phyloP scores from a whole-genome alignment of 179 eudicot genomes.

The Drosera spatulata region DNA sequence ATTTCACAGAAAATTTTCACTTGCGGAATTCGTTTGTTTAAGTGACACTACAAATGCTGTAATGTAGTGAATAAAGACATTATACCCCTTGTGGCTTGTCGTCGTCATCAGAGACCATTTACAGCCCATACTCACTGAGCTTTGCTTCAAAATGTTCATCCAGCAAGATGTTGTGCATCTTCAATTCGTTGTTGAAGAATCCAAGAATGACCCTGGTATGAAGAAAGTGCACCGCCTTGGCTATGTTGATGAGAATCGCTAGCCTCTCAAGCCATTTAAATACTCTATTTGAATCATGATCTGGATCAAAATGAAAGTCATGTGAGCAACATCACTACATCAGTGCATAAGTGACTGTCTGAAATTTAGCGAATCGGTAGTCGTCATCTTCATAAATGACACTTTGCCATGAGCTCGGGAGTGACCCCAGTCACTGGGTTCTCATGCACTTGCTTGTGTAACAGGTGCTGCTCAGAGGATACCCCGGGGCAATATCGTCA shows the following conservation, averaged over 20 bases:
- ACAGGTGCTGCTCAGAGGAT: conserved; percentile 44
- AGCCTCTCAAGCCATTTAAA: conserved; percentile 84
- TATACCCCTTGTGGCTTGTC: conserved; percentile 29
- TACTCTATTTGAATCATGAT: conserved; percentile 19
- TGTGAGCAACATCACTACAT: no score
- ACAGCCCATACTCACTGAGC: conserved; percentile 79
- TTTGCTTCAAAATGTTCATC: conserved; percentile 70
- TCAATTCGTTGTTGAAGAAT: conserved; percentile 61
- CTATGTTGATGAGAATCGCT: conserved; percentile 57
- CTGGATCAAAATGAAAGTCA: conserved; percentile 16
- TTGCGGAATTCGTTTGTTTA: no score
- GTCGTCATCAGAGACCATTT: conserved; percentile 52
- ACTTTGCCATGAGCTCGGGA: conserved; percentile 43
- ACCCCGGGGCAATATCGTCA: conserved; percentile 34
- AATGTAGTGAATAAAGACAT: neutral
- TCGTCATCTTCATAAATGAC: no score
- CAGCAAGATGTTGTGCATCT: conserved; percentile 55
- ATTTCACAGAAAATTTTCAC: no score
- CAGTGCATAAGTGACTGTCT: no score
- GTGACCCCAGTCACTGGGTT: conserved; percentile 35
- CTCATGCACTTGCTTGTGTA: conserved; percentile 43
- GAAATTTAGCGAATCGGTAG: no score
- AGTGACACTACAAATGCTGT: neutral
- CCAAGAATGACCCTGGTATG: conserved; percentile 88
- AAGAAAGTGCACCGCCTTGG: conserved; percentile 91